Evolutionary conservation across 2,329 filamentous ascomycete genomes (phyloP), one percentile per base, ranked within the genome.

Genomic region (Penicillium frequentans): DNA sequence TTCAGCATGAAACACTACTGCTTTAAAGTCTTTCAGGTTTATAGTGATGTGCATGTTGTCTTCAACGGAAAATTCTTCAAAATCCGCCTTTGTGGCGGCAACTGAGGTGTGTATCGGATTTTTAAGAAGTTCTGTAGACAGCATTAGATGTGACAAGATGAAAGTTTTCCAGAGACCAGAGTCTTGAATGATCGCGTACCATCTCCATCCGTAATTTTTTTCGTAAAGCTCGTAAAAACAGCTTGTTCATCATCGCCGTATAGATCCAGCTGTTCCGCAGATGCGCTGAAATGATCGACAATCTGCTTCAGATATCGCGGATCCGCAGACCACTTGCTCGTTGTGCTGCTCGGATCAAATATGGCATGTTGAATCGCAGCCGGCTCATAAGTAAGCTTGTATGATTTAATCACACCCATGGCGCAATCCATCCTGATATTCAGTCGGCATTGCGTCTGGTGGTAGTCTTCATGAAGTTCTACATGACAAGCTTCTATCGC

Each of bases 71-170:
- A 86, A 87, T 49, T 83, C 75, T 50, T 86, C 82, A 60, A 88
- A 88, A 59, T 88, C 85, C 57, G 80, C 78, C 23, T 79, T 84
- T 63, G 86, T 84, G 39, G 87, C 80, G 2, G 84, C 80, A 10
- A 88, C 84, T 8, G 84, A 84, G 5, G 86, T 88, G 58, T 87
- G 84, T 5, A 88, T 80, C 4, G 85, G 86, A 58, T 87, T 82
- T 69, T 86, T 87, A 29, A 88, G 73, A 7, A 87, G 81, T 63
- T 87, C 85, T 85, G 54, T n/a, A 37, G 11, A 39, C 19, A 35
- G 10, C 19, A 46, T 52, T 27, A 47, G 21, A 39, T 4, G 24
- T 13, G 26, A 19, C n/a, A 39, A 39, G 16, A 37, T 16, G 26
- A 9, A 39, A 51, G 33, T 33, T 19, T n/a, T n/a, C 3, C 9